Evolutionary conservation across 164 flowering plant species (phyloP).

Genomic region (Warburgia ugandensis): DNA sequence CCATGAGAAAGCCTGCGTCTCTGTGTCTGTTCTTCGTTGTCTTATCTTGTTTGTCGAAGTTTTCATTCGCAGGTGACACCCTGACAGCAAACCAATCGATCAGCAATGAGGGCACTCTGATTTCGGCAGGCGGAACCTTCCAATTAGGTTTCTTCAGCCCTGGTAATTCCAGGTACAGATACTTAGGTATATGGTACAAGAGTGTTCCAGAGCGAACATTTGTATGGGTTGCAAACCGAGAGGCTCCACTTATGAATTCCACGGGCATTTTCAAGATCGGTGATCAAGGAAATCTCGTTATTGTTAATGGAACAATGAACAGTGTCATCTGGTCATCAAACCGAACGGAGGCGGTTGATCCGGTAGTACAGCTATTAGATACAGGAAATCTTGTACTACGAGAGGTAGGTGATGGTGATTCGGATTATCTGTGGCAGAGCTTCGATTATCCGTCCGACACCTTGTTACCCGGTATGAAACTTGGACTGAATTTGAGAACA

Average conservation of each 20-base stretch:
- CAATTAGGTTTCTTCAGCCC: constrained; percentile 7
- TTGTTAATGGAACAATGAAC: background rate
- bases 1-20: too few relatives aligned
- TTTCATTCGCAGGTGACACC: background rate
- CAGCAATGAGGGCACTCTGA: background rate
- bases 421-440: background rate
- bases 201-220: background rate
- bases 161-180: background rate
- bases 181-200: constrained; percentile 4
- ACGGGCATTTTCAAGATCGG: background rate
- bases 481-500: constrained; percentile 11
- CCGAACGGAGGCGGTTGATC: background rate
- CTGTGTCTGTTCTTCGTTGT: too few relatives aligned
- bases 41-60: too few relatives aligned
- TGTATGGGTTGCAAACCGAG: constrained; percentile 9
- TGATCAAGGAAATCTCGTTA: background rate
- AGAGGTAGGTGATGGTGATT: background rate
- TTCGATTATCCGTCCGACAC: constrained; percentile 15
- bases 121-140: background rate
- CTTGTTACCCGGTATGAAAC: constrained; percentile 14
- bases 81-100: background rate
- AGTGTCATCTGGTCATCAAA: background rate
- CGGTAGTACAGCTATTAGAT: background rate
- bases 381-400: constrained; percentile 2
- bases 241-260: background rate